Percentiles rank a stretch among this genome's conserved stretches.
These are phyloP conservation scores for Floccularia luteovirens DNA, from an alignment of 768 basidiomycete genomes.

Conservation along the genomic window DNA sequence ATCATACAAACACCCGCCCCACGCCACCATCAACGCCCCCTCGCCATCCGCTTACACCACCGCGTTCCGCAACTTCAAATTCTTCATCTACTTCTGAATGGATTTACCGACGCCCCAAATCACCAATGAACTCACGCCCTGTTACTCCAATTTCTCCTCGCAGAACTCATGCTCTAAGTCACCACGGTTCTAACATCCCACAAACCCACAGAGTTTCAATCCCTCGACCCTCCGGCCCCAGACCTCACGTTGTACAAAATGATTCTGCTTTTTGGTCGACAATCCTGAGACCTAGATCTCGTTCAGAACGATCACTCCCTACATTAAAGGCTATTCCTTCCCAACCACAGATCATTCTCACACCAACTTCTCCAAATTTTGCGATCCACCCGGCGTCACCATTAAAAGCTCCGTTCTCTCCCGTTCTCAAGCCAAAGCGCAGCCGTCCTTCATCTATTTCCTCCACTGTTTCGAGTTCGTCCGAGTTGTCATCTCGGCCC, in stretches of 20 bases:
- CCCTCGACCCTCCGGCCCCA: too few relatives aligned
- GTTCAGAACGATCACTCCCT: conserved; percentile 22
- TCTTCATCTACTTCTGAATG: conserved; percentile 15
- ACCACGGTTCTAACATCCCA: too few relatives aligned
- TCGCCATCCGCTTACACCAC: conserved; percentile 5
- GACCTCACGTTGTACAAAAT: neutral
- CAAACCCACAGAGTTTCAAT: too few relatives aligned
- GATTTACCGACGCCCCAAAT: conserved; percentile 38
- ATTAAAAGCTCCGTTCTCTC: neutral
- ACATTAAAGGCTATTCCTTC: conserved; percentile 25
- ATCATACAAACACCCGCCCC: too few relatives aligned
- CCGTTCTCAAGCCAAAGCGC: neutral
- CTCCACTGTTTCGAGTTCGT: conserved; percentile 13
- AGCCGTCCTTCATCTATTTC: conserved; percentile 17
- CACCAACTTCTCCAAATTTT: conserved; percentile 12
- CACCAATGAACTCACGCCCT: conserved; percentile 14
- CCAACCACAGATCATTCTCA: conserved; percentile 19
- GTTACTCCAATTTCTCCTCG: too few relatives aligned
- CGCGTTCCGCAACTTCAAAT: conserved; percentile 2
- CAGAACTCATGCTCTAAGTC: too few relatives aligned
- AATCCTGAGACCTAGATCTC: conserved; percentile 25
- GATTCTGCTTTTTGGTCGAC: conserved; percentile 29
- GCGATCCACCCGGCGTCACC: conserved; percentile 11
- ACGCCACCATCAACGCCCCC: conserved; percentile 12
- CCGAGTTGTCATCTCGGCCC: conserved; percentile 17